Evolutionary conservation across 805 yeast genomes (phyloP), one percentile per base, ranked within the genome.

Genomic region (Scheffersomyces ergatensis): DNA sequence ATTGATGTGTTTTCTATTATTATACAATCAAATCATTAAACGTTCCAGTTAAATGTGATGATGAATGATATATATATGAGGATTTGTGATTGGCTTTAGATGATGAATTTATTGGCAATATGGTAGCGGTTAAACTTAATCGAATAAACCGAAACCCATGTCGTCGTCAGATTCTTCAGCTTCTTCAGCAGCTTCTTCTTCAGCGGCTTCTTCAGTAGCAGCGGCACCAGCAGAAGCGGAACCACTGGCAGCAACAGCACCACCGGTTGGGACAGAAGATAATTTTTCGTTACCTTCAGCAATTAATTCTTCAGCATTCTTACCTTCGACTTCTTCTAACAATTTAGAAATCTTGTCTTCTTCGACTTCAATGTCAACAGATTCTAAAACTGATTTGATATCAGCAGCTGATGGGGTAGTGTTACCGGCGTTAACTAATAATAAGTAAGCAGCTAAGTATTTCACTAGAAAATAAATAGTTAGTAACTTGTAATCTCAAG

Each of bases 391-490:
- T 58, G 83, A 64, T 76, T 87, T 78, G 80, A 93, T 80, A 75
- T 89, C 92, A 66, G 85, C 83, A 63, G 96, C 95, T 60, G 96
- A 78, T 76, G 99, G 98, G 63, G 93, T 66, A 70, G 89, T 71
- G 80, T 82, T 83, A 73, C 98, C 99, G 76, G 96, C 96, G 73
- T 93, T 89, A 78, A 85, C 90, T 76, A 93, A 83, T 77, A 92
- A 85, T 77, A 93, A 85, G 83, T 93, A 93, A 74, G 99, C 98
- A 78, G 99, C 98, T 78, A 93, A 85, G 84, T 92, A 92, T 87
- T 89, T 93, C 97, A 89, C 49, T 43, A 26, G 16, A 43, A 31
- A 4, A 30, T 31, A 5, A 5, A 7, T 12, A 14, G 8, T 9
- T 27, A 27, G n/a, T 27, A 9, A 14, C 7, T 27, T 6, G n/a